phyloP scores from a whole-genome alignment of 805 yeast species.

The Metschnikowia amazonensis region DNA sequence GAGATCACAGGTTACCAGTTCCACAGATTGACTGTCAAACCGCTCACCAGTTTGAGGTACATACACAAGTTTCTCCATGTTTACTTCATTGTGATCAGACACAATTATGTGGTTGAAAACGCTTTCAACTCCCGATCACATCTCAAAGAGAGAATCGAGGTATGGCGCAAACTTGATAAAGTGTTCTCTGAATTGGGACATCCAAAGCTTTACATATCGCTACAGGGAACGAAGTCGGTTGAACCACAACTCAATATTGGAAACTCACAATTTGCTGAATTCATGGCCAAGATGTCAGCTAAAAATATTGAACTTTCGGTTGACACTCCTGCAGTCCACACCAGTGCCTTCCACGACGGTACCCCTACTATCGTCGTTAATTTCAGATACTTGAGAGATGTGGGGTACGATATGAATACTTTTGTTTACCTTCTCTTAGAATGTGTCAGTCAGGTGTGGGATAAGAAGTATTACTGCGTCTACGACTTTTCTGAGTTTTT shows the following conservation, averaged over 20 bases:
- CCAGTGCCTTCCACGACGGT: conserved; percentile 69
- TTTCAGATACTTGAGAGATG: conserved; percentile 31
- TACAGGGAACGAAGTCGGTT: conserved; percentile 50
- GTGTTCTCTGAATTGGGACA: conserved; percentile 51
- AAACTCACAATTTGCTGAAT: conserved; percentile 58
- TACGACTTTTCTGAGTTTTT: conserved; percentile 66
- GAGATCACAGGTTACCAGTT: conserved; percentile 24
- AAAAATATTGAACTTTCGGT: conserved; percentile 46
- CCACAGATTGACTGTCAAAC: conserved; percentile 23
- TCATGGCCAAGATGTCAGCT: conserved; percentile 64
- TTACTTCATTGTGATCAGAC: conserved; percentile 31
- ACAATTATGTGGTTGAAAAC: conserved; percentile 25
- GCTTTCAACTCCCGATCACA: conserved; percentile 16
- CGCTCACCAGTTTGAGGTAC: conserved; percentile 37
- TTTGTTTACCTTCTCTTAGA: conserved; percentile 60
- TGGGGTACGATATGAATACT: conserved; percentile 43
- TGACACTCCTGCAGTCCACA: conserved; percentile 50
- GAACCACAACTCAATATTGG: conserved; percentile 44
- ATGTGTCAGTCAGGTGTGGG: conserved; percentile 68
- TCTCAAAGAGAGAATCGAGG: conserved; percentile 22
- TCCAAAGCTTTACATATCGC: conserved; percentile 53
- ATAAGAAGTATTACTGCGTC: conserved; percentile 56
- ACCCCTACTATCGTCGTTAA: conserved; percentile 61
- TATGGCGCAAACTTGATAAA: conserved; percentile 42
- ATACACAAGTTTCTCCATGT: conserved; percentile 39